Evolutionary conservation across 495 filamentous ascomycete species (phyloP), one percentile per base, ranked within the genome.

Genomic region (Chaetomidium leptoderma): DNA sequence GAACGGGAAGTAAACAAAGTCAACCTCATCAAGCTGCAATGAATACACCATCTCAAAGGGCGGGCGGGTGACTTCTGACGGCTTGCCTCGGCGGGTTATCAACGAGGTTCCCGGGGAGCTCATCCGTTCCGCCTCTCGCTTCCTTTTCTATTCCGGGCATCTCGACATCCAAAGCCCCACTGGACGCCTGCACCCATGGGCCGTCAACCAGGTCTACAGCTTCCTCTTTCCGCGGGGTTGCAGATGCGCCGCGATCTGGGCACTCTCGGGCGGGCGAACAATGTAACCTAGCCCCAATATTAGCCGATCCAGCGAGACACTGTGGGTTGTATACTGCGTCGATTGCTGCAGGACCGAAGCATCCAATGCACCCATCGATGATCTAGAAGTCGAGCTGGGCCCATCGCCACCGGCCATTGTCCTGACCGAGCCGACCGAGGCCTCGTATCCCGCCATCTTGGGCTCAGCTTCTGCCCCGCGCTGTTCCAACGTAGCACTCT

Each of bases 251-350:
- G 32, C 45, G 44, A 40, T 49, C 53, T 55, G 44, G 43, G 54
- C 44, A 48, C 33, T 56, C 8, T 49, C 32, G 23, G 32, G 16
- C 23, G 23, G 42, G 43, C 54, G 54, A 56, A 32, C 24, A 48
- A 56, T 56, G 54, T 37, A 56, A 56, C 54, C 54, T 13, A 13
- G 54, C 0, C 35, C 44, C 44, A 56, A 47, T 48, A 56, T 48
- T 56, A 47, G 30, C 47, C 24, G 37, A 47, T 19, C 11, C 17
- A 21, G 39, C 21, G 24, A 39, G 48, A 46, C 52, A 40, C 39
- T 27, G 39, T 52, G 2, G 16, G 37, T 35, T 13, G 14, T 1
- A 55, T 27, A 2, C 19, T 32, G 27, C 16, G 26, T 36, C 21
- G 37, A 23, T 23, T 14, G 30, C 6, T 53, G 51, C 51, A 53